Conservation (phyloP, 768 basidiomycete species). For the Podaxis rugospora region DNA sequence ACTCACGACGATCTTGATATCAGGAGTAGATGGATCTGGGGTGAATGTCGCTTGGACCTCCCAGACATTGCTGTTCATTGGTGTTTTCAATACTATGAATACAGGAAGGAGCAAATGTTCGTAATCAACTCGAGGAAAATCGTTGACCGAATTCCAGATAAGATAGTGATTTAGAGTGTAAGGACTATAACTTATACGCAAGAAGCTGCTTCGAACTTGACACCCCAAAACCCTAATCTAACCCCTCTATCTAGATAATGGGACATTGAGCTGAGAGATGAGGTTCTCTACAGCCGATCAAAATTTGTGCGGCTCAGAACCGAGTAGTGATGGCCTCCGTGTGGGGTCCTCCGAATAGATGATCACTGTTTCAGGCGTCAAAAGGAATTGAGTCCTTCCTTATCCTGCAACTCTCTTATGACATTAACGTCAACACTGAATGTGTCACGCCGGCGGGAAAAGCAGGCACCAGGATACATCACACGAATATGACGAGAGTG, state of each 20-base stretch:
- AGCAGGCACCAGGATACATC: neutral
- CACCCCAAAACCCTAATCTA: neutral
- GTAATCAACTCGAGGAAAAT: neutral
- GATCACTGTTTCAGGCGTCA: neutral
- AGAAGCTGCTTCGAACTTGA: neutral
- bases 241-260: neutral
- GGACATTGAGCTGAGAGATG: neutral
- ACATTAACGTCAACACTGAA: neutral
- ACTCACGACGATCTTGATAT: neutral
- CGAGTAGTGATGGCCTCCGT: too few species aligned
- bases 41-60: neutral
- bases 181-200: neutral
- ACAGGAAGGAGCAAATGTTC: neutral
- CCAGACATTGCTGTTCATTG: too few species aligned
- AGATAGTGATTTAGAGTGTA: neutral
- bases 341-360: too few species aligned
- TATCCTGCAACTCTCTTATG: neutral
- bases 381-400: neutral
- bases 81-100: too few species aligned
- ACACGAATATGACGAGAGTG: neutral
- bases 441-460: conserved; percentile 5
- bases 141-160: neutral
- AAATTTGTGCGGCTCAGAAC: too few species aligned
- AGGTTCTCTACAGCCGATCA: neutral
- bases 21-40: neutral